Base-by-base conservation (phyloP, 208 protist species). In the Acanthamoeba lenticulata region DNA sequence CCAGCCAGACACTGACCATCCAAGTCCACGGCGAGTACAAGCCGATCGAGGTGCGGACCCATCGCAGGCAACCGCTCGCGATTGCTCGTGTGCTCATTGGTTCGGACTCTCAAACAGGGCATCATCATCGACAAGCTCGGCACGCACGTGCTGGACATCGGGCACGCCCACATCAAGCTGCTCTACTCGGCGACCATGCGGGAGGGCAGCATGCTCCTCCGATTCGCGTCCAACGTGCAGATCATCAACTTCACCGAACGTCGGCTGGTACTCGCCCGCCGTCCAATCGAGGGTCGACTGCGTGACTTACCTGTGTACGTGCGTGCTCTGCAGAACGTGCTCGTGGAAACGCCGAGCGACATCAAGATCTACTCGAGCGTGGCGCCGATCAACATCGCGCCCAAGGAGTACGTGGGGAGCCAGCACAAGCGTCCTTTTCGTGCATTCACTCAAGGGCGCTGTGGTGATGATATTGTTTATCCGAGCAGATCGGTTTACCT, bases 11-110 rank as follows among this genome's bases (percentile, higher is more conserved):
- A 15, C 55, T 91, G 19, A 52, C 85, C 2, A 72, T 91, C n/a
- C 85, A 91, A 72, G 42, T 91, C n/a, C 55, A 91, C n/a, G 85
- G 85, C 55, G 85, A 91, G 45, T 91, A 74, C 55, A 44, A 49
- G 55, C 85, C 85, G 34, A 91, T 91, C 34, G 55, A 91, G 69
- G 69, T 81, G n/a, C n/a, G n/a, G n/a, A n/a, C n/a, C n/a, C n/a
- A n/a, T n/a, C n/a, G n/a, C n/a, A n/a, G n/a, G n/a, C n/a, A n/a
- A n/a, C n/a, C n/a, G n/a, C n/a, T n/a, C n/a, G n/a, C n/a, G n/a
- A n/a, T n/a, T n/a, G n/a, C n/a, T n/a, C n/a, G n/a, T n/a, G 4
- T n/a, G n/a, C n/a, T n/a, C n/a, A n/a, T n/a, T n/a, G n/a, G n/a
- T n/a, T n/a, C n/a, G n/a, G n/a, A n/a, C n/a, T n/a, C n/a, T n/a